Evolutionary conservation across 352 stramenopile genomes (phyloP).

Genomic region (Phytophthora constricta): DNA sequence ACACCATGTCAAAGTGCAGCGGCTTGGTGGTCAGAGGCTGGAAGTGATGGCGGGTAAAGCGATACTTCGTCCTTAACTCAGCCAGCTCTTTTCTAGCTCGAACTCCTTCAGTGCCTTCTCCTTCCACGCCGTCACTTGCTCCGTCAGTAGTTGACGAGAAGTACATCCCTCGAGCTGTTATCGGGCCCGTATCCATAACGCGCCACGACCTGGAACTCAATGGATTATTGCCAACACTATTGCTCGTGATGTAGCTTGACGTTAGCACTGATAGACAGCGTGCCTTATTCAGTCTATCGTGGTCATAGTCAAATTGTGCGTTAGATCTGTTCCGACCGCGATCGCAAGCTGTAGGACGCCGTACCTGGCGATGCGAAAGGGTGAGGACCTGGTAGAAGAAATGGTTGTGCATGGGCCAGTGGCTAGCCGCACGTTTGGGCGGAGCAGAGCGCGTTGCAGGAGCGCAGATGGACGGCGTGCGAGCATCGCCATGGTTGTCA

Average conservation of each 20-base stretch:
- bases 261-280: background rate
- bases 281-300: background rate
- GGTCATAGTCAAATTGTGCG: background rate
- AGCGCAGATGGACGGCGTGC: background rate
- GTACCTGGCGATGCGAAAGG: background rate
- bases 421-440: background rate
- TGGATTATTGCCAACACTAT: background rate
- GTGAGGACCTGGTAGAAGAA: background rate
- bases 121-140: background rate
- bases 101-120: background rate
- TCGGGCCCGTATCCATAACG: background rate
- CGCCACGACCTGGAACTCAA: background rate
- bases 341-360: background rate
- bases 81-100: background rate
- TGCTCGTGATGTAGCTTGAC: background rate
- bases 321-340: background rate
- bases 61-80: slow-evolving; percentile 60
- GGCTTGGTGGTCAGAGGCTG: slow-evolving; percentile 66
- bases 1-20: slow-evolving; percentile 84
- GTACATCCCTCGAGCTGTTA: background rate
- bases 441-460: background rate
- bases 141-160: background rate
- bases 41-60: slow-evolving; percentile 77
- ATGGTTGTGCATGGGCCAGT: background rate
- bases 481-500: background rate